Conservation (phyloP, 805 yeast genomes). For the Hyphopichia homilentoma region DNA sequence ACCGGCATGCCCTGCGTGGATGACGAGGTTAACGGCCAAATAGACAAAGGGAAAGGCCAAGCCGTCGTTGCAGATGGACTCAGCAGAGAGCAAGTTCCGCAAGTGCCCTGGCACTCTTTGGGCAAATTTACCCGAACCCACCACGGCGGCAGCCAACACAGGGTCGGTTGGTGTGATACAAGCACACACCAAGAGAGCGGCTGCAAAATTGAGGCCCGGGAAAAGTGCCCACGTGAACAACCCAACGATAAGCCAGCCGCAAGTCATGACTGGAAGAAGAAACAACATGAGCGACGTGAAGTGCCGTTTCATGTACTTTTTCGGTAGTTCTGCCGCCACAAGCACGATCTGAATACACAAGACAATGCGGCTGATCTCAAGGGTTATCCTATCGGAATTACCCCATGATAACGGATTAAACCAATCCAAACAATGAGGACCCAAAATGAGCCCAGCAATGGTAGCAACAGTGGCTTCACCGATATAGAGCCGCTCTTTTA, state of each 20-base stretch:
- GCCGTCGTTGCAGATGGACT: slow-evolving; percentile 90
- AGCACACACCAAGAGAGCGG: slow-evolving; percentile 72
- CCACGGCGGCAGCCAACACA: slow-evolving; percentile 91
- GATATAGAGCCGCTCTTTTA: slow-evolving; percentile 78
- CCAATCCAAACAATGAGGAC: slow-evolving; percentile 85
- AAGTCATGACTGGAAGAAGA: slow-evolving; percentile 83
- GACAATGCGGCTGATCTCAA: slow-evolving; percentile 82
- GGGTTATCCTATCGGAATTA: slow-evolving; percentile 72
- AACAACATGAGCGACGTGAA: slow-evolving; percentile 73
- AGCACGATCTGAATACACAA: slow-evolving; percentile 88
- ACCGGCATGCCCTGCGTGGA: slow-evolving; percentile 59
- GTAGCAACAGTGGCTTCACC: slow-evolving; percentile 93
- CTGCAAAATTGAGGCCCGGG: slow-evolving; percentile 68
- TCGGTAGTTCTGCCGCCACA: slow-evolving; percentile 89
- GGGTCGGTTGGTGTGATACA: slow-evolving; percentile 96
- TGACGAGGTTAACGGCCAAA: slow-evolving; percentile 63
- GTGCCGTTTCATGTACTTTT: slow-evolving; percentile 81
- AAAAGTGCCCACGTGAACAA: slow-evolving; percentile 74
- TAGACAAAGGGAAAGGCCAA: slow-evolving; percentile 91
- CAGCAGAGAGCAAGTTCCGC: slow-evolving; percentile 78
- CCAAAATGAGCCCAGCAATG: slow-evolving; percentile 79
- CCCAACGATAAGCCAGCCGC: slow-evolving; percentile 84
- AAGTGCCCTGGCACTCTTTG: slow-evolving; percentile 88
- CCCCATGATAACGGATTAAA: slow-evolving; percentile 85
- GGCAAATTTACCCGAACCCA: slow-evolving; percentile 91